Conservation (phyloP, 2,329 filamentous ascomycete species). For the Ustilaginoidea virens region DNA sequence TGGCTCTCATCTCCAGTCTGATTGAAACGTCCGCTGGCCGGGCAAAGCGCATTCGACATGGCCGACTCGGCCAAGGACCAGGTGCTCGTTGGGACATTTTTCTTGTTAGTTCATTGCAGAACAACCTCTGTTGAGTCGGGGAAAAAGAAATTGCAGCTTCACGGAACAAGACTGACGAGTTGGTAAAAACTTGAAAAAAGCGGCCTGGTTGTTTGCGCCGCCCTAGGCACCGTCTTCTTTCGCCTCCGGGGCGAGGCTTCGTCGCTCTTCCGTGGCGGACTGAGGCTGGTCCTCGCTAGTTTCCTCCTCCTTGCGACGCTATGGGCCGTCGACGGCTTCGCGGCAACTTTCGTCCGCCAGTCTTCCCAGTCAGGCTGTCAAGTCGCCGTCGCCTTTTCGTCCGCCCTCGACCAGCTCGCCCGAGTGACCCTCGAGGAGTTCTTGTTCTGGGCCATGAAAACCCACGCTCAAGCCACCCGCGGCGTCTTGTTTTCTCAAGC, state of each 20-base stretch:
- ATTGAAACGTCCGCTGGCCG: constrained; percentile 10
- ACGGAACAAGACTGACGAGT: background rate
- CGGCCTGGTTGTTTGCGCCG: constrained; percentile 38
- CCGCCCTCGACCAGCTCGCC: constrained; percentile 41
- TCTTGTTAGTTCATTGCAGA: constrained; percentile 36
- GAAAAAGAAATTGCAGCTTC: too few relatives aligned
- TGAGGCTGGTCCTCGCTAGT: constrained; percentile 47
- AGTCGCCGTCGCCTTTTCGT: constrained; percentile 33
- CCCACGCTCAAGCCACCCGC: constrained; percentile 18
- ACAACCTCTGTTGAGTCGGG: too few relatives aligned
- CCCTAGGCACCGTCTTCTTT: constrained; percentile 29
- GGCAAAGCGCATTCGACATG: constrained; percentile 22
- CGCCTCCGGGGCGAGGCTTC: constrained; percentile 31
- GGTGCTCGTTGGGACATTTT: constrained; percentile 37
- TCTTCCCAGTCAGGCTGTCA: constrained; percentile 31
- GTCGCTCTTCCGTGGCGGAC: constrained; percentile 36
- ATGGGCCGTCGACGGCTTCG: constrained; percentile 38
- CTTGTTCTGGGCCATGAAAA: constrained; percentile 33
- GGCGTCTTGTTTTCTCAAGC: constrained; percentile 28
- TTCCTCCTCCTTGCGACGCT: constrained; percentile 35
- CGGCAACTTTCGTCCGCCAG: constrained; percentile 30
- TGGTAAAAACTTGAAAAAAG: constrained; percentile 9
- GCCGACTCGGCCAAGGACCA: constrained; percentile 26
- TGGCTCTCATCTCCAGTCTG: constrained; percentile 16
- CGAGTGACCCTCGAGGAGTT: constrained; percentile 38